These are phyloP conservation scores for Phytophthora vignae DNA, from an alignment of 352 stramenopile genomes.

Conservation along the genomic window DNA sequence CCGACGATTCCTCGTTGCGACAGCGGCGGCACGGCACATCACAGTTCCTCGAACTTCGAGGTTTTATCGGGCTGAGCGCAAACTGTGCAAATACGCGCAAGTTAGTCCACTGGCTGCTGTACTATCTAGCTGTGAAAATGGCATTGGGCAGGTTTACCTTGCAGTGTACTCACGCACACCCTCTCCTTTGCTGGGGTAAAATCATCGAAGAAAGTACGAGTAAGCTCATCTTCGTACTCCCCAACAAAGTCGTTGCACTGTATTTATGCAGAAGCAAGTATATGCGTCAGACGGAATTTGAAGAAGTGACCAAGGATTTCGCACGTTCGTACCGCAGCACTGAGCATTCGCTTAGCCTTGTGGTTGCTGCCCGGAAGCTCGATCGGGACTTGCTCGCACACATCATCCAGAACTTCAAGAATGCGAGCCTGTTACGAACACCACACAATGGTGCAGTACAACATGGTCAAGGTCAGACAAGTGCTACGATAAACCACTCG, in stretches of 20 bases:
- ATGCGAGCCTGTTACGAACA: constrained; percentile 62
- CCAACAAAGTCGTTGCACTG: constrained; percentile 84
- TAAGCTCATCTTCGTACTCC: constrained; percentile 85
- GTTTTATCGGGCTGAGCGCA: constrained; percentile 26
- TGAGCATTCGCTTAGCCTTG: constrained; percentile 70
- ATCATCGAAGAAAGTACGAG: constrained; percentile 79
- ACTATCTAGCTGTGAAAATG: not conserved
- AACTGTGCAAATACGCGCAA: constrained; percentile 17
- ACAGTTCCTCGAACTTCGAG: constrained; percentile 54
- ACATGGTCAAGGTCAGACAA: not conserved
- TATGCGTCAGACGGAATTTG: not conserved
- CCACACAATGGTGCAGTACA: not conserved
- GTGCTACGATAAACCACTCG: not conserved
- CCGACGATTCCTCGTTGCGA: constrained; percentile 11
- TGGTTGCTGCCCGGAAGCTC: constrained; percentile 44
- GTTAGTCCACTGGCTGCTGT: not conserved
- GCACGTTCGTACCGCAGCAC: constrained; percentile 49
- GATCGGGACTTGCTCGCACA: constrained; percentile 67
- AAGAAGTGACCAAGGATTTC: not conserved
- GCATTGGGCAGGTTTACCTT: constrained; percentile 42
- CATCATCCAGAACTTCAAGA: constrained; percentile 82
- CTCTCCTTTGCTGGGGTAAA: constrained; percentile 69
- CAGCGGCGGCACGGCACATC: not conserved
- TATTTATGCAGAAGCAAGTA: not conserved
- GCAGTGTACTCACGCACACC: constrained; percentile 58